Evolutionary conservation across 129 eudicot species (phyloP).

Genomic region (Solidago caesia): DNA sequence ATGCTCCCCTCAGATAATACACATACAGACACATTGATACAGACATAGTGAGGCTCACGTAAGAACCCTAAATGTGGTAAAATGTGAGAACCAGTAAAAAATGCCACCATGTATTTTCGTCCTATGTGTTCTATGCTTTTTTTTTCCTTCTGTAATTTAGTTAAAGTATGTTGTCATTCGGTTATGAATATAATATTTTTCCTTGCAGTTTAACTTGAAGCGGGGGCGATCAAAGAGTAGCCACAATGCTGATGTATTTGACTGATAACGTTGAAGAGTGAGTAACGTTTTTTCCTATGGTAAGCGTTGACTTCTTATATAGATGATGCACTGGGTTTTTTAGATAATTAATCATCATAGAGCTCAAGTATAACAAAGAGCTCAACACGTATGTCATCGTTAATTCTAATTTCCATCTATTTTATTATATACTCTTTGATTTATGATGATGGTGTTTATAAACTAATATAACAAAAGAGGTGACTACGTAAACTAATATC

Average conservation of each 20-base stretch:
- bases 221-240: conserved; percentile 95
- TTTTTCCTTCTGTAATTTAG: neutral
- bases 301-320: conserved; percentile 29
- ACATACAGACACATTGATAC: neutral
- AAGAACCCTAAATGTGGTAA: too few relatives aligned
- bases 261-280: conserved; percentile 94
- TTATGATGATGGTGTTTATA: too few relatives aligned
- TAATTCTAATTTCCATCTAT: too few relatives aligned
- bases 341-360: neutral
- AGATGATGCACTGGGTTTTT: neutral
- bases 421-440: too few relatives aligned
- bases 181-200: conserved; percentile 12
- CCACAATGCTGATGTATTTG: conserved; percentile 92
- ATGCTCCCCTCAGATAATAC: neutral
- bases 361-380: neutral
- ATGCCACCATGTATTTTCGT: too few relatives aligned
- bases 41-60: neutral
- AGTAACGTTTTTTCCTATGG: conserved; percentile 90
- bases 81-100: too few relatives aligned
- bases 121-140: neutral
- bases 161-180: neutral
- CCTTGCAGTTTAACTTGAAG: conserved; percentile 74
- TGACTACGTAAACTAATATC: too few relatives aligned
- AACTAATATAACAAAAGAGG: too few relatives aligned
- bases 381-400: too few relatives aligned